Percentiles rank a stretch among this genome's conserved stretches.
phyloP scores from a whole-genome alignment of 2,329 filamentous ascomycete species.

The Xylariaceae sp. region DNA sequence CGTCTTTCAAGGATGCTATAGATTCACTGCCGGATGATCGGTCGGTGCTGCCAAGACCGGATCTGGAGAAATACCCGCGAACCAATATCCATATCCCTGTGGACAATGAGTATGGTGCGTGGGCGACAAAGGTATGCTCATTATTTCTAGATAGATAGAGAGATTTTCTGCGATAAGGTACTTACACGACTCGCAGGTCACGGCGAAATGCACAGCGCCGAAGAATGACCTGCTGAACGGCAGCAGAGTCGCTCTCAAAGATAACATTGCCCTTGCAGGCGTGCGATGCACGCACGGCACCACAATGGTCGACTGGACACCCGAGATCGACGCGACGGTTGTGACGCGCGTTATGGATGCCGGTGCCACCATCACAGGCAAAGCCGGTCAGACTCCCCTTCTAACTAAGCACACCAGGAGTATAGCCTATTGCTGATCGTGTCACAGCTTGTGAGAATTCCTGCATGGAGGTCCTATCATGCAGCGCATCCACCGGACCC shows the following conservation, averaged over 20 bases:
- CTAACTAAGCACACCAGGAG: no score
- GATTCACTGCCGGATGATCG: constrained; percentile 23
- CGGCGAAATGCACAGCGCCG: constrained; percentile 22
- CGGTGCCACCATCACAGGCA: constrained; percentile 40
- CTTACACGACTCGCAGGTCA: constrained; percentile 16
- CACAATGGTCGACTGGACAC: constrained; percentile 34
- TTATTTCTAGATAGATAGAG: not conserved
- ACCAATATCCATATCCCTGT: constrained; percentile 25
- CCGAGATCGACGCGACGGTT: constrained; percentile 41
- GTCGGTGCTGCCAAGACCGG: constrained; percentile 20
- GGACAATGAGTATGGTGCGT: constrained; percentile 24
- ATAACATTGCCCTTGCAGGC: constrained; percentile 42
- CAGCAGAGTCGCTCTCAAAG: constrained; percentile 42
- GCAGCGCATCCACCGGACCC: constrained; percentile 40
- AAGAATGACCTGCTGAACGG: constrained; percentile 31
- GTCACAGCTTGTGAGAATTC: constrained; percentile 42
- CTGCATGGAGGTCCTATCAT: constrained; percentile 38
- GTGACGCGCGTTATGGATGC: constrained; percentile 38
- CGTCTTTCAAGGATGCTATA: constrained; percentile 21
- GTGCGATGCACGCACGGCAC: constrained; percentile 42
- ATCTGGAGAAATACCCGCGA: constrained; percentile 28
- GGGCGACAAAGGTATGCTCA: constrained; percentile 25
- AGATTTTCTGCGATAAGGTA: not conserved
- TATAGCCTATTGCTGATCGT: not conserved
- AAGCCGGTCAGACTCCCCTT: constrained; percentile 26